Base-by-base conservation (phyloP, 768 basidiomycete species). In the Mycena capillaripes region DNA sequence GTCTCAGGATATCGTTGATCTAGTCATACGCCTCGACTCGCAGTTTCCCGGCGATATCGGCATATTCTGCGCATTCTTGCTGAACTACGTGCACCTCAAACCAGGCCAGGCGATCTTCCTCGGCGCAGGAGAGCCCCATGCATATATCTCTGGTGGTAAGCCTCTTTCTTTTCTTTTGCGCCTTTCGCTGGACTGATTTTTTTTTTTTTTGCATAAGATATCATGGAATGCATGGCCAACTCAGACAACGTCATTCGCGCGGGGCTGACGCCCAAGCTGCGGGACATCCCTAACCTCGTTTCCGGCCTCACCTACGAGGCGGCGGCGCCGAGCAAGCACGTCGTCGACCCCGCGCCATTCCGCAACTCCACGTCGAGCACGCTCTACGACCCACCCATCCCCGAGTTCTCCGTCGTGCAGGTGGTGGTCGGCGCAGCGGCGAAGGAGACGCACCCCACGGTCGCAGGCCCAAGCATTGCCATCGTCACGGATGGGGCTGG, bases 161-260 rank as follows among this genome's bases (percentile, higher is more conserved):
- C 72, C 32, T 32, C 30, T 48, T 60, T 69, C 34, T 46, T 32
- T 60, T 25, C 38, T 16, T 30, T 46, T 30, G 52, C 6, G 27
- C 53, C 6, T 53, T 70, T 55, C 48, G 62, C 58, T 17, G 16
- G 3, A 14, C 21, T 76, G 32, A 69, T 72, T 46, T 21, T 34
- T 29, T 40, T 19, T 21, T 61, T 46, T 46, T 57, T 48, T 66
- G 14, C 34, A 46, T 6, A 77, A 97, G 97, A 99, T 79, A 97
- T 97, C 81, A 96, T 99, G 79, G 98, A 99, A 79, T 97, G 96
- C 84, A 99, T 99, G 97, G 97, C 97, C 29, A 97, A 97, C 72
- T 97, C 96, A 0, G 98, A 99, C 84, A 99, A 99, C 81, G 98
- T 99, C 81, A 97, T 99, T 74, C 95, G 98, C 36, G 98, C 98